Evolutionary conservation across 2,329 filamentous ascomycete genomes (phyloP).

Genomic region (Diaporthe destruens): DNA sequence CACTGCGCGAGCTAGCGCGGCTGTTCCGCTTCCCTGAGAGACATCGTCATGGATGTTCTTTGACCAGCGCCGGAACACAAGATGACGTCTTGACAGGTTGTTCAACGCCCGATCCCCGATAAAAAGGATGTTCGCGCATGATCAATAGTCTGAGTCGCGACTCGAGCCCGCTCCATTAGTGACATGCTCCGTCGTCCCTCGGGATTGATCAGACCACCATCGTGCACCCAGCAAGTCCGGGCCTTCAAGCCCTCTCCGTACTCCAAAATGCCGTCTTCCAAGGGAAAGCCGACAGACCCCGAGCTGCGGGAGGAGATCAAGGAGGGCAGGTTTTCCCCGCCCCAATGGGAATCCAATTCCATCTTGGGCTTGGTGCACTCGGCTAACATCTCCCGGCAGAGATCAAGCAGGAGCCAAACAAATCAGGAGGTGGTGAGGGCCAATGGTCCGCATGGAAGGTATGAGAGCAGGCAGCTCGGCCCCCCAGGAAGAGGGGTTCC

Average conservation of each 20-base stretch:
- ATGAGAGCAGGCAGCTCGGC: not conserved
- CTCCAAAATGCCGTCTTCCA: conserved; percentile 54
- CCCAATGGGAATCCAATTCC: not conserved
- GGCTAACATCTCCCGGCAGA: conserved; percentile 47
- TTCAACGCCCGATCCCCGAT: not conserved
- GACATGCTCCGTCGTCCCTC: conserved; percentile 25
- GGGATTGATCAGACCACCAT: conserved; percentile 3
- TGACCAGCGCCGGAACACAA: not conserved
- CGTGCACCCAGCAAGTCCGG: conserved; percentile 12
- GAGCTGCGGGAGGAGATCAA: conserved; percentile 56
- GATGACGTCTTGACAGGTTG: conserved; percentile 12
- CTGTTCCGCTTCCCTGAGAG: not conserved
- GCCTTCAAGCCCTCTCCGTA: not conserved
- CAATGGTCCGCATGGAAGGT: conserved; percentile 56
- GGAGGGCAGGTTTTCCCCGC: conserved; percentile 47
- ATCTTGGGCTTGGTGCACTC: not conserved
- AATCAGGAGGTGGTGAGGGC: conserved; percentile 55
- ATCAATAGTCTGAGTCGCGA: not conserved
- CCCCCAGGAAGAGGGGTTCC: not conserved
- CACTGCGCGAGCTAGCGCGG: conserved; percentile 7
- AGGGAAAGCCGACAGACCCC: conserved; percentile 56
- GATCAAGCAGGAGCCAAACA: conserved; percentile 57
- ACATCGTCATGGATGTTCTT: conserved; percentile 30
- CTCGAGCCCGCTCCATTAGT: not conserved
- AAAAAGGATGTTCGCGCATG: conserved; percentile 22